Evolutionary conservation across 2,329 filamentous ascomycete species (phyloP).

Genomic region (Fusarium protoensiforme): DNA sequence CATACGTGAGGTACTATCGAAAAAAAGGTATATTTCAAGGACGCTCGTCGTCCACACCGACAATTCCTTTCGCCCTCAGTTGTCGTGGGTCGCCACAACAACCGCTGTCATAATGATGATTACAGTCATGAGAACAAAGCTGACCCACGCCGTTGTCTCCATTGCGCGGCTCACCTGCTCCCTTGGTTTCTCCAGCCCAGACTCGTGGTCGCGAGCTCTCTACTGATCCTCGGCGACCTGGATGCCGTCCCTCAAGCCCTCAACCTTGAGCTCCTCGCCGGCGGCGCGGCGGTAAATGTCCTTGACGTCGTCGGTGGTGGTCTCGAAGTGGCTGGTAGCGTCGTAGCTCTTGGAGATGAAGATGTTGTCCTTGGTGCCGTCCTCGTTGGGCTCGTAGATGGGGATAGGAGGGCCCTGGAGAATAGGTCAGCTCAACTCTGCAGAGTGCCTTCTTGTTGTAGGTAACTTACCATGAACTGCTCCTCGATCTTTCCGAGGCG

Average conservation of each 20-base stretch:
- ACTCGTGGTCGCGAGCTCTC: neutral
- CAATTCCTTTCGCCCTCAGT: slow-evolving; percentile 14
- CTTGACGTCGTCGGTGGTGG: slow-evolving; percentile 87
- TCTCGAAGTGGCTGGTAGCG: slow-evolving; percentile 97
- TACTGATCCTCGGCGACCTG: slow-evolving; percentile 76
- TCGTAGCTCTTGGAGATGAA: slow-evolving; percentile 99
- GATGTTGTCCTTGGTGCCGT: slow-evolving; percentile 87
- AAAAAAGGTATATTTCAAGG: slow-evolving; percentile 43
- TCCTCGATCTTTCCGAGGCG: slow-evolving; percentile 94
- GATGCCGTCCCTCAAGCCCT: slow-evolving; percentile 84
- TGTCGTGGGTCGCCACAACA: slow-evolving; percentile 16
- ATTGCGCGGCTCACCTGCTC: slow-evolving; percentile 9
- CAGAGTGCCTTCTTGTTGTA: neutral
- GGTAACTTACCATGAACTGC: slow-evolving; percentile 82
- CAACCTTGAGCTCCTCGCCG: slow-evolving; percentile 87
- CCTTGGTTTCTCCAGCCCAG: slow-evolving; percentile 10
- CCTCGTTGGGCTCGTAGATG: slow-evolving; percentile 89
- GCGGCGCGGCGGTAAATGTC: slow-evolving; percentile 89
- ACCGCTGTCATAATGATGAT: slow-evolving; percentile 16
- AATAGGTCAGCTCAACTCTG: neutral
- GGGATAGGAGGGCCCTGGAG: slow-evolving; percentile 82
- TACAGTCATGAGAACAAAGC: slow-evolving; percentile 1
- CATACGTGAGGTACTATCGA: slow-evolving; percentile 37
- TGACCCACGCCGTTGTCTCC: slow-evolving; percentile 5
- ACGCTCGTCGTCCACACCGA: slow-evolving; percentile 36